Evolutionary conservation across 2,329 filamentous ascomycete species (phyloP).

Genomic region (Monosporascus ibericus): DNA sequence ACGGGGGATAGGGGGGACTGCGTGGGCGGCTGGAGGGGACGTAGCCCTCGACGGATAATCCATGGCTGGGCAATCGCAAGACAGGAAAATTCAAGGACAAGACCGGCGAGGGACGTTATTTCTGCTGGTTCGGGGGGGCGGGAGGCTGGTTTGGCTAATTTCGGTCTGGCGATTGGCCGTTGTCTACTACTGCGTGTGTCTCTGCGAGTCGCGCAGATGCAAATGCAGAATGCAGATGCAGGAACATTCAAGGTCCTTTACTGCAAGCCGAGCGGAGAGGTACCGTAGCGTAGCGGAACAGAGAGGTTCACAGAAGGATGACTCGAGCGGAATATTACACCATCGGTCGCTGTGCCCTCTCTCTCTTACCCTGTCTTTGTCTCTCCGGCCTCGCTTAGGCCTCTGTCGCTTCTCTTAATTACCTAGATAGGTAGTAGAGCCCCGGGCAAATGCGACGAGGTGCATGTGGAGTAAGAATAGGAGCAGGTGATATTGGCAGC

Average conservation of each 20-base stretch:
- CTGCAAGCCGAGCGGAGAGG: not conserved
- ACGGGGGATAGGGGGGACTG: conserved; percentile 22
- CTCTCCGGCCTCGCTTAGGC: not conserved
- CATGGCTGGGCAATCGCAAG: conserved; percentile 14
- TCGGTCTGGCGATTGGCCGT: not conserved
- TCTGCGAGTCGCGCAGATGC: not conserved
- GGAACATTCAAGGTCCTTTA: not conserved
- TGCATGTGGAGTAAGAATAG: not conserved
- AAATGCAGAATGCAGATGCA: not conserved
- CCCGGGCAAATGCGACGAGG: too few relatives aligned
- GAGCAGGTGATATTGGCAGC: not conserved
- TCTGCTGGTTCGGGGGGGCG: not conserved
- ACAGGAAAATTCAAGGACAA: conserved; percentile 2
- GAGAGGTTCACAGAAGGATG: not conserved
- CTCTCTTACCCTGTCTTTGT: not conserved
- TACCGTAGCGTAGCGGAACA: too few relatives aligned
- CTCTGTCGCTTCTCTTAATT: not conserved
- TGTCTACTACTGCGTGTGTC: not conserved
- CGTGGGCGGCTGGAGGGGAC: conserved; percentile 7
- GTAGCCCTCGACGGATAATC: conserved; percentile 13
- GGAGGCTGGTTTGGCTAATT: not conserved
- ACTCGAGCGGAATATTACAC: not conserved
- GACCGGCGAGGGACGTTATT: conserved; percentile 1
- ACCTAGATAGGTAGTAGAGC: not conserved
- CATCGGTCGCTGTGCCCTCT: not conserved